Base-by-base conservation (phyloP, 148 eudicot genomes). In the Rheum nobile region DNA sequence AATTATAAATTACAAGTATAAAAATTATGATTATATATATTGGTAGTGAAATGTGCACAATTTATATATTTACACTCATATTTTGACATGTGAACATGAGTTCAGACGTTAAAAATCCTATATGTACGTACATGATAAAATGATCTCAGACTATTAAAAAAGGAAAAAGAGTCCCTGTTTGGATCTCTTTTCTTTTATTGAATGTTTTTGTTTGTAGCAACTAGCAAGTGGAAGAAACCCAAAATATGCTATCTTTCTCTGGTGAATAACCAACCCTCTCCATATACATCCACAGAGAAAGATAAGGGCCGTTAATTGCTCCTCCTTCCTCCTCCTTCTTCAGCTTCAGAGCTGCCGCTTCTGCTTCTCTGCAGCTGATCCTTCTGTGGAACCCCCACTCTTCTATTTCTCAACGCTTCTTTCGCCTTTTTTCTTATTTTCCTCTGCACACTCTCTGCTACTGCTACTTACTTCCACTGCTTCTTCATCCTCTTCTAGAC, bases 371-470 rank as follows among this genome's bases (percentile, higher is more conserved):
- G 69, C 69, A 31, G 4, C 70, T 34, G 70, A 32, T 65, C 67
- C 28, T 48, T 59, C 67, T 59, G 67, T 59, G 34, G 67, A 28
- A 28, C 67, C 34, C 67, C 67, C 34, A 28, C 3, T 26, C 34
- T 26, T 59, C 13, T 59, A 26, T 59, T 59, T 59, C 67, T 59
- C 34, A 54, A 54, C 61, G 61, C 61, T 54, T 54, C 52, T 46
- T 46, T 17, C 61, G 12, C 61, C 61, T 24, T 54, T 54, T 54
- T 24, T 9, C 61, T 24, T 24, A 14, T 13, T 14, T n/a, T 21
- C 24, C 67, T 13, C 26, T 59, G 67, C 67, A 50, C 24, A 19
- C 57, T 50, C n/a, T 8, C 5, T 41, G 29, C 61, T 21, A 21
- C 32, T 57, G 34, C 67, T 26, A 28, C 67, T 59, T 6, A 24